phyloP scores from a whole-genome alignment of 1,284 basidiomycete species.

The Moesziomyces antarcticus region DNA sequence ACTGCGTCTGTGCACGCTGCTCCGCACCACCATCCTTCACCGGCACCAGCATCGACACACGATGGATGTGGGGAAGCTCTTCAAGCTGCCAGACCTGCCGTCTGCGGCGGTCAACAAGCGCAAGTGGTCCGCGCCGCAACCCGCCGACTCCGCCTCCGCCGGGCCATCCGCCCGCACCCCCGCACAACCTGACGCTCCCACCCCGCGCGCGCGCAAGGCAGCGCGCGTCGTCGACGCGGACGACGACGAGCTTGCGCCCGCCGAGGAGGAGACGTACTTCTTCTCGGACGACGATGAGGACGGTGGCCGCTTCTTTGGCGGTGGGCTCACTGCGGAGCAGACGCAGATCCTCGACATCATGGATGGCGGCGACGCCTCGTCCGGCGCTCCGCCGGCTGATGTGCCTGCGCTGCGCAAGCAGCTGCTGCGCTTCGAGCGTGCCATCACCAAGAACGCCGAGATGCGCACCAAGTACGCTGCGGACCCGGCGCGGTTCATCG shows the following conservation, averaged over 20 bases:
- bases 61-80: conserved; percentile 66
- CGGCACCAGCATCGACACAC: not conserved
- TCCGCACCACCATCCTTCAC: not conserved
- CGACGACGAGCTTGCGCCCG: conserved; percentile 22
- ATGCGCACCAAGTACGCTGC: conserved; percentile 75
- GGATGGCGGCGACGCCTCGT: conserved; percentile 33
- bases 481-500: conserved; percentile 82
- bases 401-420: conserved; percentile 72
- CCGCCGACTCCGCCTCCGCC: conserved; percentile 24
- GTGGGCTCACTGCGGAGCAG: conserved; percentile 63
- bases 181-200: not conserved
- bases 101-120: conserved; percentile 62
- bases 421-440: conserved; percentile 84
- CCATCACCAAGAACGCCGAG: conserved; percentile 92
- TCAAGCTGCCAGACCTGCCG: conserved; percentile 64
- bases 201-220: conserved; percentile 14
- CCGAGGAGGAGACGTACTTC: conserved; percentile 37
- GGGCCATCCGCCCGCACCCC: not conserved
- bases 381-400: conserved; percentile 3
- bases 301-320: conserved; percentile 63
- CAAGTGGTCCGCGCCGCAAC: conserved; percentile 55
- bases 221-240: conserved; percentile 41
- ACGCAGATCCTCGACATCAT: conserved; percentile 63
- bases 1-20: not conserved
- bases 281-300: conserved; percentile 65